Evolutionary conservation across 352 stramenopile species (phyloP), one percentile per base, ranked within the genome.

Genomic region (Globisporangium nunn): DNA sequence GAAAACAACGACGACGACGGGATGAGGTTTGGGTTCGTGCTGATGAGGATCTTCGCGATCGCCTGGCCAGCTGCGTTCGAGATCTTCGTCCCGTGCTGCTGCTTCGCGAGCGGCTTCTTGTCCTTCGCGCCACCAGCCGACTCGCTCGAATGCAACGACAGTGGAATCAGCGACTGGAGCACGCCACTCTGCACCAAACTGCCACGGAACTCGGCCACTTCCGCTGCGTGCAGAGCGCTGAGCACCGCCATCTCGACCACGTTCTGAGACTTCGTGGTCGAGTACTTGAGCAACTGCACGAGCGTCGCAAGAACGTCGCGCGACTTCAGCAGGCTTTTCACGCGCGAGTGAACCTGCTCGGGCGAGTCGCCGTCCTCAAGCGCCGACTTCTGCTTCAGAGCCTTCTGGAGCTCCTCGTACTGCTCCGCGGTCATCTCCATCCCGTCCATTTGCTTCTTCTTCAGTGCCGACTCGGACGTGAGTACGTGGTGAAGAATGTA

Each of bases 371-470:
- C 83, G 50, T 94, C 85, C 30, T 94, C 91, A 49, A 98, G 83
- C 31, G 89, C 74, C 14, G 93, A 98, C 64, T 98, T 98, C 56
- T 97, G 90, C 56, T 95, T 94, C 18, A 95, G 72, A 49, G 98
- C 84, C 52, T 94, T 87, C 70, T 98, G 91, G 17, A 99, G 75
- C 68, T 99, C 85, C 78, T 99, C 95, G 69, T 98, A 99, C 71
- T 99, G 94, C 59, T 99, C 95, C 37, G 94, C 82, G 0, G 93
- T 98, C 57, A 99, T 91, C 61, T 98, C 95, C 76, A 98, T 98
- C 10, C 93, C 93, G 35, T 94, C 81, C 75, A 99, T 98, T 61
- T 97, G 87, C 74, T 98, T 97, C 56, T 90, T 96, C 53, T 97
- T 95, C 6, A 98, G 78, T 50, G 95, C 88, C 54, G 97, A 78